Conservation (phyloP, 306 rosid genomes). For the Cucumis hystrix region DNA sequence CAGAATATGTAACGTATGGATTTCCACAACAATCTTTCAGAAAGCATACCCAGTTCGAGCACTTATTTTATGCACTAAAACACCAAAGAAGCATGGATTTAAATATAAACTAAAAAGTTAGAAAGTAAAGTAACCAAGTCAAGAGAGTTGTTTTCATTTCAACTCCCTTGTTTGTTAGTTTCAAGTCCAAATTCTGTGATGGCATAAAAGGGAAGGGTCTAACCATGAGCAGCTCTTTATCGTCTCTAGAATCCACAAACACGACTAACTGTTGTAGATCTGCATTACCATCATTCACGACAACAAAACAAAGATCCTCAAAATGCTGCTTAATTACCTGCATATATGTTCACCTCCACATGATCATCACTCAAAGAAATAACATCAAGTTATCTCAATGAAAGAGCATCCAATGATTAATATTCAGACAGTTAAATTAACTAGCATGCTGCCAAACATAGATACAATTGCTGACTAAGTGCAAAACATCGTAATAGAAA, state of each 20-base stretch:
- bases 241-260: conserved; percentile 56
- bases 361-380: conserved; percentile 2
- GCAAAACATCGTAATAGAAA: neutral
- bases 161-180: neutral
- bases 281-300: conserved; percentile 28
- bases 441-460: neutral
- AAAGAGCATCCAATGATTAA: neutral
- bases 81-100: neutral
- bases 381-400: neutral
- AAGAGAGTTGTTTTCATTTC: neutral
- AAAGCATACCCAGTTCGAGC: neutral
- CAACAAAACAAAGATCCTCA: conserved; percentile 52
- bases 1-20: neutral
- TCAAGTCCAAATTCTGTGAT: neutral
- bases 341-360: conserved; percentile 19
- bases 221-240: conserved; percentile 60
- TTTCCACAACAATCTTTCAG: neutral
- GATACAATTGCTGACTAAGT: neutral
- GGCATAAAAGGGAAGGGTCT: neutral
- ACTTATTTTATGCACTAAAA: neutral
- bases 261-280: conserved; percentile 46
- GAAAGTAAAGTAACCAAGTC: neutral
- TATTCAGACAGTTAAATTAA: neutral
- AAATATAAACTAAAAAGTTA: neutral
- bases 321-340: conserved; percentile 69